Percentiles rank a stretch among this genome's conserved stretches.
phyloP scores from a whole-genome alignment of 1,139 yeast genomes.

The Yamadazyma jaroonii region DNA sequence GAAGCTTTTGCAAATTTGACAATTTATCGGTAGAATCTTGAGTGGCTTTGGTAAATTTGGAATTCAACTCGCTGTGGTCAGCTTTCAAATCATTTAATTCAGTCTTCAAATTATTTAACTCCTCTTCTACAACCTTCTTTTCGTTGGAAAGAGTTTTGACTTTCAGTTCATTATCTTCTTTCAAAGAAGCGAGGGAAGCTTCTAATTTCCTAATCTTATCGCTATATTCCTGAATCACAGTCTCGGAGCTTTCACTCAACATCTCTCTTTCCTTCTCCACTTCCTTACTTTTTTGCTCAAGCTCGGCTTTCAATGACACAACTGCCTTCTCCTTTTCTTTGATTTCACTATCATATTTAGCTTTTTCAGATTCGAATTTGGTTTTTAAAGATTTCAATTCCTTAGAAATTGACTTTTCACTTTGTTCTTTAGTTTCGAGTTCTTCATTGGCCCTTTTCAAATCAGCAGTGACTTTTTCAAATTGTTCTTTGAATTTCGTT shows the following conservation, averaged over 20 bases:
- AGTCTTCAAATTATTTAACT: constrained; percentile 3
- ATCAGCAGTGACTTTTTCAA: background rate
- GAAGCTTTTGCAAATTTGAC: constrained; percentile 1
- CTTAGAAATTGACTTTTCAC: constrained; percentile 4
- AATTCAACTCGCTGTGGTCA: background rate
- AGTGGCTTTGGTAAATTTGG: constrained; percentile 1
- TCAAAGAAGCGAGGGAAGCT: constrained; percentile 12
- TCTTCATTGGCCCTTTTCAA: constrained; percentile 2
- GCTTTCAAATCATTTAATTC: constrained; percentile 5
- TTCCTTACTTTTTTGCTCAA: constrained; percentile 34
- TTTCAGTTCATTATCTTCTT: constrained; percentile 12
- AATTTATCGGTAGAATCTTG: background rate
- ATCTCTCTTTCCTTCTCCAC: constrained; percentile 50
- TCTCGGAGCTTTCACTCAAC: constrained; percentile 48
- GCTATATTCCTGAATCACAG: constrained; percentile 46
- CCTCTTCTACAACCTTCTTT: constrained; percentile 6
- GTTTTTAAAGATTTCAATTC: constrained; percentile 7
- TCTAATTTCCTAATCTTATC: constrained; percentile 39
- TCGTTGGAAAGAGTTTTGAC: constrained; percentile 1
- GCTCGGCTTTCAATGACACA: constrained; percentile 14
- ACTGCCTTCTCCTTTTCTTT: constrained; percentile 6
- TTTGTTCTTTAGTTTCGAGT: constrained; percentile 2
- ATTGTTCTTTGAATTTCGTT: background rate
- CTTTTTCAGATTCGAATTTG: constrained; percentile 7
- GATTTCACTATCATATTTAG: constrained; percentile 3